These are phyloP conservation scores for Pythium phragmitis DNA, from an alignment of 352 stramenopile species.

Conservation along the genomic window DNA sequence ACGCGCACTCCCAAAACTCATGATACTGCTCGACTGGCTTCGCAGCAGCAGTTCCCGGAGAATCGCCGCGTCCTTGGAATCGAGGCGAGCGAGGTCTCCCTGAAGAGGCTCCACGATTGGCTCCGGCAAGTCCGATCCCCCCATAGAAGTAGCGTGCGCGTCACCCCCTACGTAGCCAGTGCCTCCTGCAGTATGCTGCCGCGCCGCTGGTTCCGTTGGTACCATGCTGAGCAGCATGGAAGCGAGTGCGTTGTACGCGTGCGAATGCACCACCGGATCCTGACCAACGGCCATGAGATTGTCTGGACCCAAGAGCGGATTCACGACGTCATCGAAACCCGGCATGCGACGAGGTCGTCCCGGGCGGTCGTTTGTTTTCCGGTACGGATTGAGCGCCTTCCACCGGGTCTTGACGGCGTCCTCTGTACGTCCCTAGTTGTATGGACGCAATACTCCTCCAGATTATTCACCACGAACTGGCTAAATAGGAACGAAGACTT, in stretches of 20 bases:
- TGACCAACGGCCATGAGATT: conserved; percentile 8
- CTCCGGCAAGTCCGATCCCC: conserved; percentile 40
- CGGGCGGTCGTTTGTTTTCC: conserved; percentile 69
- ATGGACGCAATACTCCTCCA: background rate
- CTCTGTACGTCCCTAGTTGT: conserved; percentile 56
- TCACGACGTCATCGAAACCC: conserved; percentile 14
- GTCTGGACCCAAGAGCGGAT: conserved; percentile 3
- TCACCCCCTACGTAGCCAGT: background rate
- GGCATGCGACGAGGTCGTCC: conserved; percentile 64
- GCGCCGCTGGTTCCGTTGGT: conserved; percentile 4
- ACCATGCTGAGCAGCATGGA: conserved; percentile 23
- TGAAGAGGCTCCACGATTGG: conserved; percentile 60
- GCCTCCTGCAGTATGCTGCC: background rate
- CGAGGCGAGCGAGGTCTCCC: conserved; percentile 52
- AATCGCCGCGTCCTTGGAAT: conserved; percentile 65
- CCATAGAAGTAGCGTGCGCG: background rate
- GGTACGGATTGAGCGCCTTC: conserved; percentile 82
- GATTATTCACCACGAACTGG: no score
- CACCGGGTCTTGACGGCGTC: conserved; percentile 80
- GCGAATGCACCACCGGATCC: background rate
- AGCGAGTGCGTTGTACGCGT: conserved; percentile 9
- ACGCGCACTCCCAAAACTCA: conserved; percentile 61
- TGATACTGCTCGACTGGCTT: conserved; percentile 59
- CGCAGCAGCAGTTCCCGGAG: conserved; percentile 62
- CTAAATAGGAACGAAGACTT: background rate